phyloP scores from a whole-genome alignment of 1,284 basidiomycete species.

The Ustilago curta region DNA sequence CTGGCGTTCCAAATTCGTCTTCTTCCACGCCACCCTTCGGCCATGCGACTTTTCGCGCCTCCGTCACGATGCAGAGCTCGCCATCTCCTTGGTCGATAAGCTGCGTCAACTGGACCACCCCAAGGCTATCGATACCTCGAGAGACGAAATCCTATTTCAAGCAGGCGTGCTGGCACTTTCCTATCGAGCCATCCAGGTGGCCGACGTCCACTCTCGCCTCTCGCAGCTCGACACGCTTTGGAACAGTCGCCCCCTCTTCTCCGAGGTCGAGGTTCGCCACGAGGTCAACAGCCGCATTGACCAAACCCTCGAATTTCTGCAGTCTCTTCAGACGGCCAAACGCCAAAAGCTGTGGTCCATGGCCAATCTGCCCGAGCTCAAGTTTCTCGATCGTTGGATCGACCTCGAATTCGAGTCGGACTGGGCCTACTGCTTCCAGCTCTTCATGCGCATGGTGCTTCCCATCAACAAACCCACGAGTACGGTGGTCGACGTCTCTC shows the following conservation, averaged over 20 bases:
- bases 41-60: slow-evolving; percentile 26
- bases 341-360: slow-evolving; percentile 16
- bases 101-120: not conserved
- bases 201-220: slow-evolving; percentile 21
- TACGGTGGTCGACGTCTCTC: slow-evolving; percentile 12
- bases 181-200: slow-evolving; percentile 22
- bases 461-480: not conserved
- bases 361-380: slow-evolving; percentile 18
- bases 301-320: slow-evolving; percentile 4
- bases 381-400: slow-evolving; percentile 24
- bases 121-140: not conserved
- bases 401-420: slow-evolving; percentile 27
- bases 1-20: slow-evolving; percentile 26
- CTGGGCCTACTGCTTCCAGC: slow-evolving; percentile 8
- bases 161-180: slow-evolving; percentile 22
- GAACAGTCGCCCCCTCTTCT: slow-evolving; percentile 24
- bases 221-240: slow-evolving; percentile 23
- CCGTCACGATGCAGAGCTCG: slow-evolving; percentile 18
- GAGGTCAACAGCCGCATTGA: slow-evolving; percentile 19
- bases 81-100: slow-evolving; percentile 14
- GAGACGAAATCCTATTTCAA: slow-evolving; percentile 15
- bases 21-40: slow-evolving; percentile 18
- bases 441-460: slow-evolving; percentile 19
- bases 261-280: slow-evolving; percentile 13
- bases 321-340: slow-evolving; percentile 13